These are phyloP conservation scores for Tolypocladium ovalisporum DNA, from an alignment of 2,329 filamentous ascomycete genomes.

Conservation along the genomic window DNA sequence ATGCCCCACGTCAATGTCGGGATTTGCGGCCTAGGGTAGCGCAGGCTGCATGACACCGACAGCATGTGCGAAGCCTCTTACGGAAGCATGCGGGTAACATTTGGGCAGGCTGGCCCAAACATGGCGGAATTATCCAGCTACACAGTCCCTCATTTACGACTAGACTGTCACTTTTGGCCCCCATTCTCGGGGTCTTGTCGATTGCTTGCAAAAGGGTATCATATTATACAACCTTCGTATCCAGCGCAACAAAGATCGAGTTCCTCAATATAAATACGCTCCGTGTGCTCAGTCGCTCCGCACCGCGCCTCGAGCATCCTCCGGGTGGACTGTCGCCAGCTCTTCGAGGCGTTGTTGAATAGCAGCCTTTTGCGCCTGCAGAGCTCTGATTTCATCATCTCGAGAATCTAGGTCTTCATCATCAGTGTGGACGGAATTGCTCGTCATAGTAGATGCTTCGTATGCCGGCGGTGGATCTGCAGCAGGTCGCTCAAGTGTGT, in stretches of 20 bases:
- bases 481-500: not conserved
- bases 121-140: not conserved
- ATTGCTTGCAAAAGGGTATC: not conserved
- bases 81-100: too few species aligned
- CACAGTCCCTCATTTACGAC: not conserved
- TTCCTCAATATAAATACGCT: too few species aligned
- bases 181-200: too few species aligned
- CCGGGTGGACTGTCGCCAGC: slow-evolving; percentile 11
- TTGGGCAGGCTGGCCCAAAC: not conserved
- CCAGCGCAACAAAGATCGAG: not conserved
- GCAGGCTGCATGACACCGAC: too few species aligned
- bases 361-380: slow-evolving; percentile 22
- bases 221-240: not conserved
- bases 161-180: not conserved
- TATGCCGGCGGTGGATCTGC: slow-evolving; percentile 21
- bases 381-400: slow-evolving; percentile 19
- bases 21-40: too few species aligned
- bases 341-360: slow-evolving; percentile 24
- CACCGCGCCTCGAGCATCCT: not conserved
- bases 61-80: too few species aligned
- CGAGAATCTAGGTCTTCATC: slow-evolving; percentile 8
- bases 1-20: too few species aligned
- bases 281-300: not conserved
- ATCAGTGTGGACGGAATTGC: slow-evolving; percentile 11
- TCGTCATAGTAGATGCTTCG: slow-evolving; percentile 13